Conservation (phyloP, 2,329 filamentous ascomycete genomes). For the Fusarium veterinarium region DNA sequence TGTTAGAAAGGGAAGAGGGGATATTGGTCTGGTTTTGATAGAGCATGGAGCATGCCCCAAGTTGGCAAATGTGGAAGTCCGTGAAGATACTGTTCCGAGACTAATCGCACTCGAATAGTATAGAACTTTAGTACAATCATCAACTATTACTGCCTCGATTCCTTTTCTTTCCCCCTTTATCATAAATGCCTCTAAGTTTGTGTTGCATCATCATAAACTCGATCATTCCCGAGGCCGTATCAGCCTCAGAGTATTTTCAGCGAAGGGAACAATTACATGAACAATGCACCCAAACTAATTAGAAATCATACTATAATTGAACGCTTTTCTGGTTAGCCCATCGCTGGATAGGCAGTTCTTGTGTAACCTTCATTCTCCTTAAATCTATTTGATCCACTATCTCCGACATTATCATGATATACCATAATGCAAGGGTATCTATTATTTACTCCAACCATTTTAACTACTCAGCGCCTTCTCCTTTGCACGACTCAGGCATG, state of each 20-base stretch:
- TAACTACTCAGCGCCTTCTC: not conserved
- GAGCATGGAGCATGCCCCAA: slow-evolving; percentile 23
- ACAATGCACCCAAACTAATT: not conserved
- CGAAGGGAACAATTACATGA: not conserved
- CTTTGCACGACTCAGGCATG: slow-evolving; percentile 55
- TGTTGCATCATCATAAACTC: not conserved
- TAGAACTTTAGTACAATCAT: no score
- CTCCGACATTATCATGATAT: not conserved
- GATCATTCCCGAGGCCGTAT: not conserved
- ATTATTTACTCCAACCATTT: slow-evolving; percentile 5
- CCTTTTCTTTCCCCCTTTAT: not conserved
- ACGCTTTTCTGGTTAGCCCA: not conserved
- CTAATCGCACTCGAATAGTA: slow-evolving; percentile 6
- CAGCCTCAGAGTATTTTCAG: not conserved
- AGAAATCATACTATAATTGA: not conserved
- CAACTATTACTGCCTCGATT: not conserved
- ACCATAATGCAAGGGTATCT: slow-evolving; percentile 29
- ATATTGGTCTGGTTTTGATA: slow-evolving; percentile 29
- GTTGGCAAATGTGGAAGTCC: slow-evolving; percentile 23
- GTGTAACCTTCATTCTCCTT: not conserved
- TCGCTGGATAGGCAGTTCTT: not conserved
- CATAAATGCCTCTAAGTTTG: not conserved
- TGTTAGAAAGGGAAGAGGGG: slow-evolving; percentile 11
- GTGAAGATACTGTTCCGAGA: slow-evolving; percentile 1
- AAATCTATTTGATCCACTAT: not conserved